Conservation (phyloP, 2,329 filamentous ascomycete species). For the Ophiosphaerella herpotricha region DNA sequence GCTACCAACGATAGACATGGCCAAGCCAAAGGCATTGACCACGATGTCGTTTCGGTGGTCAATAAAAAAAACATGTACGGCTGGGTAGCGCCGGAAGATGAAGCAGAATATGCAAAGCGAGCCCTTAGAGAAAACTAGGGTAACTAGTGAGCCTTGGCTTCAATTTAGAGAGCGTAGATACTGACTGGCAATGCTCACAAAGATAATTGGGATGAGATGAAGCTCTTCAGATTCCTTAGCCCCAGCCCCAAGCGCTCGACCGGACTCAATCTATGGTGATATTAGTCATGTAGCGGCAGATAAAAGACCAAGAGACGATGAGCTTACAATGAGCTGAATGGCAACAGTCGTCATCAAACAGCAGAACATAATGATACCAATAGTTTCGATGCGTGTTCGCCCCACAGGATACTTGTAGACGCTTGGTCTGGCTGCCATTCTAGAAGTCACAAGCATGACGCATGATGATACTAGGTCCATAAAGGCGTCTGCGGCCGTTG, state of each 20-base stretch:
- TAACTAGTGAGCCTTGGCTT: slow-evolving; percentile 4
- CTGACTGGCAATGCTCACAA: slow-evolving; percentile 60
- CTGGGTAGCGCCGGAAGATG: slow-evolving; percentile 58
- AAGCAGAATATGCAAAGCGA: slow-evolving; percentile 61
- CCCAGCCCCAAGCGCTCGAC: slow-evolving; percentile 56
- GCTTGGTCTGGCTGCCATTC: slow-evolving; percentile 63
- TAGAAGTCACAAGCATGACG: slow-evolving; percentile 65
- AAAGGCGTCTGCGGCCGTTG: slow-evolving; percentile 69
- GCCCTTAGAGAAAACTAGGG: slow-evolving; percentile 56
- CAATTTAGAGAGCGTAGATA: slow-evolving; percentile 2
- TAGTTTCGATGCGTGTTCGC: slow-evolving; percentile 65
- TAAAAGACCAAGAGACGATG: slow-evolving; percentile 3
- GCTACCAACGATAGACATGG: slow-evolving; percentile 61
- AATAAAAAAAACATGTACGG: slow-evolving; percentile 62
- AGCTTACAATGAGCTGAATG: slow-evolving; percentile 62
- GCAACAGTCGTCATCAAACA: slow-evolving; percentile 70
- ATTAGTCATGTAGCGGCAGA: slow-evolving; percentile 13
- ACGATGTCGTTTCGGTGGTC: slow-evolving; percentile 63
- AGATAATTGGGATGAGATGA: slow-evolving; percentile 60
- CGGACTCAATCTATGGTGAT: slow-evolving; percentile 58
- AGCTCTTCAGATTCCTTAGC: slow-evolving; percentile 50
- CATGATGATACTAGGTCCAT: slow-evolving; percentile 68
- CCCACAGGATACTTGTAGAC: slow-evolving; percentile 67
- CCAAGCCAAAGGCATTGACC: slow-evolving; percentile 60
- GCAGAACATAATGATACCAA: slow-evolving; percentile 69